These are phyloP conservation scores for Trichoderma parareesei DNA, from an alignment of 495 filamentous ascomycete species.

Conservation along the genomic window DNA sequence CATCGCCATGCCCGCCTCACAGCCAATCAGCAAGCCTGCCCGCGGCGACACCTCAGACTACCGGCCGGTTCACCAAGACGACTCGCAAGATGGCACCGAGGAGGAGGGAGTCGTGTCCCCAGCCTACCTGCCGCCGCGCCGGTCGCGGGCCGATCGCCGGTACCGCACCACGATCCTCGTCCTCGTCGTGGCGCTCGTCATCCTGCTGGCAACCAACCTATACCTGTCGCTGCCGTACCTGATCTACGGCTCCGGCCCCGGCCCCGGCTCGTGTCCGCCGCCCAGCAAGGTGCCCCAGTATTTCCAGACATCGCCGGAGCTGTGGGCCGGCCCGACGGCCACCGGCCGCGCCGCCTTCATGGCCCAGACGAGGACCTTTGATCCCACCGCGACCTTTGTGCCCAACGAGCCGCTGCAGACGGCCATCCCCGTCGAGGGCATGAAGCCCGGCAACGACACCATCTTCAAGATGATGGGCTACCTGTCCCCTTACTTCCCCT, in stretches of 20 bases:
- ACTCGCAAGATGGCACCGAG: background rate
- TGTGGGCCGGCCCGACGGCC: conserved; percentile 44
- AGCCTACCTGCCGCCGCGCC: background rate
- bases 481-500: conserved; percentile 34
- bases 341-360: conserved; percentile 49
- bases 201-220: conserved; percentile 4
- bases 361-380: conserved; percentile 49
- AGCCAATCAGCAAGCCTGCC: background rate
- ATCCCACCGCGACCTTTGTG: conserved; percentile 37
- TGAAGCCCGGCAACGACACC: conserved; percentile 33
- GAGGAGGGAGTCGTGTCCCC: background rate
- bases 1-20: background rate
- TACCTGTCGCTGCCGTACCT: conserved; percentile 6
- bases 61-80: conserved; percentile 5
- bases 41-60: background rate
- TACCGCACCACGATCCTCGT: conserved; percentile 11
- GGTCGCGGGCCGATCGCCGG: background rate
- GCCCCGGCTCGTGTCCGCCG: conserved; percentile 12
- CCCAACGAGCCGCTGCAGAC: conserved; percentile 53
- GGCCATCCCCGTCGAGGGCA: conserved; percentile 44
- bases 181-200: background rate
- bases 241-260: background rate
- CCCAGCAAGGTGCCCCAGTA: conserved; percentile 39
- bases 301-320: conserved; percentile 44
- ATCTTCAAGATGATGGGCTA: conserved; percentile 49